These are phyloP conservation scores for Backusella psychrophila DNA, from an alignment of 192 early-diverging fungal species.

Conservation along the genomic window DNA sequence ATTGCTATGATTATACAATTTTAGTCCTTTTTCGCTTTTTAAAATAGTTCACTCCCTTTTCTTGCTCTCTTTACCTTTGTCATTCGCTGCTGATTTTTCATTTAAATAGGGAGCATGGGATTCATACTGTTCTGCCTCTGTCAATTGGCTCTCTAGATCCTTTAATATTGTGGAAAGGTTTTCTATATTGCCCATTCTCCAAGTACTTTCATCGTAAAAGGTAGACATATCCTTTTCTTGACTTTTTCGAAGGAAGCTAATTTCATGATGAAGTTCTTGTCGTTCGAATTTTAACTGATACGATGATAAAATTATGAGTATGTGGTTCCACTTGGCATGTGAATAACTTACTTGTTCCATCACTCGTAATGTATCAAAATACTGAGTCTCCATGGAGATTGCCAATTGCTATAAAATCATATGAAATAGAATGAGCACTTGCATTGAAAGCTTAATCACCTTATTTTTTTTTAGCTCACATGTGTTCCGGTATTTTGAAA, in stretches of 20 bases:
- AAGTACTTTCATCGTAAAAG: neutral
- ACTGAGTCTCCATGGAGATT: neutral
- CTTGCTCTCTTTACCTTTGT: neutral
- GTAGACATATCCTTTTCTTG: neutral
- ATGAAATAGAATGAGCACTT: neutral
- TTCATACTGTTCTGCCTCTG: neutral
- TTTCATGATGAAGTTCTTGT: neutral
- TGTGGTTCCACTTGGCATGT: neutral
- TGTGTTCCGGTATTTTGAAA: neutral
- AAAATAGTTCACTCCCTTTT: neutral
- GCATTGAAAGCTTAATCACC: neutral
- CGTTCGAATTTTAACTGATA: neutral
- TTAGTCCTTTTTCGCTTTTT: neutral
- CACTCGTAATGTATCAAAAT: neutral
- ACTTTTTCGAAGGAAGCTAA: neutral
- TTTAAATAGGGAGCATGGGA: neutral
- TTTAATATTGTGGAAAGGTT: neutral
- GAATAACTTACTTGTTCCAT: neutral
- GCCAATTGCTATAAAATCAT: neutral
- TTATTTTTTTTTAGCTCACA: neutral
- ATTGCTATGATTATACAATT: neutral
- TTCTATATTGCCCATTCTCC: neutral
- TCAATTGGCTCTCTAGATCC: neutral
- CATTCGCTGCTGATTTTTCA: neutral
- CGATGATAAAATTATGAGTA: neutral